These are phyloP conservation scores for Phaeosphaeria sp. DNA, from an alignment of 2,329 filamentous ascomycete genomes.

Conservation along the genomic window DNA sequence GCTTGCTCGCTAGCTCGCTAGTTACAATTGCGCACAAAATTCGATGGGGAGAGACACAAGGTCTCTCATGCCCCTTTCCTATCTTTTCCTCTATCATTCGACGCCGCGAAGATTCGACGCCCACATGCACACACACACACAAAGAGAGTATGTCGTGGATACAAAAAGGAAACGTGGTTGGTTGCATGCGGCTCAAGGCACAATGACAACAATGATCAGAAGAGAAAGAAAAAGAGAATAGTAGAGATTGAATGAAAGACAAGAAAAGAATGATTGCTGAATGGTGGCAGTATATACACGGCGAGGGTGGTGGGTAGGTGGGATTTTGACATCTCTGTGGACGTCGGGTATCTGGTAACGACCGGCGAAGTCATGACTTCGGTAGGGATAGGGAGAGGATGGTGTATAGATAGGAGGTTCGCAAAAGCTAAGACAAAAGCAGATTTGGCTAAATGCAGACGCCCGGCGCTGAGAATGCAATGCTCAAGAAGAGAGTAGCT, in stretches of 20 bases:
- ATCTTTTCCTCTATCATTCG: neutral
- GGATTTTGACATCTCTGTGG: slow-evolving; percentile 9
- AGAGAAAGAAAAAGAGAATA: neutral
- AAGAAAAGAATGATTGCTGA: slow-evolving; percentile 3
- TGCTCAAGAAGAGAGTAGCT: slow-evolving; percentile 28
- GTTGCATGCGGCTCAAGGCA: neutral
- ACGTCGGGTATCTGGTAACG: slow-evolving; percentile 47
- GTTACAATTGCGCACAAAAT: neutral
- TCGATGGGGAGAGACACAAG: neutral
- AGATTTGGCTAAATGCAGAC: slow-evolving; percentile 19
- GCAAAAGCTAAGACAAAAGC: slow-evolving; percentile 14
- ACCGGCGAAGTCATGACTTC: slow-evolving; percentile 37
- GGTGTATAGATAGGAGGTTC: slow-evolving; percentile 9
- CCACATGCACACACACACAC: neutral
- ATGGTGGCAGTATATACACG: neutral
- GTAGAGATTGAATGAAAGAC: slow-evolving; percentile 8
- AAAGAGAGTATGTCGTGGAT: neutral
- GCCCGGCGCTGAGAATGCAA: slow-evolving; percentile 40
- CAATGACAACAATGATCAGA: neutral
- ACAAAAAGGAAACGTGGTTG: neutral
- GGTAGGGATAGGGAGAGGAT: slow-evolving; percentile 9
- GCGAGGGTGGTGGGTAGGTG: neutral
- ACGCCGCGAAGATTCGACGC: neutral
- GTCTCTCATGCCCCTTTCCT: neutral
- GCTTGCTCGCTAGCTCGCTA: neutral